Percentiles rank a stretch among this genome's conserved stretches.
These are phyloP conservation scores for Vanderwaltozyma yarrowii DNA, from an alignment of 805 yeast genomes.

Conservation along the genomic window DNA sequence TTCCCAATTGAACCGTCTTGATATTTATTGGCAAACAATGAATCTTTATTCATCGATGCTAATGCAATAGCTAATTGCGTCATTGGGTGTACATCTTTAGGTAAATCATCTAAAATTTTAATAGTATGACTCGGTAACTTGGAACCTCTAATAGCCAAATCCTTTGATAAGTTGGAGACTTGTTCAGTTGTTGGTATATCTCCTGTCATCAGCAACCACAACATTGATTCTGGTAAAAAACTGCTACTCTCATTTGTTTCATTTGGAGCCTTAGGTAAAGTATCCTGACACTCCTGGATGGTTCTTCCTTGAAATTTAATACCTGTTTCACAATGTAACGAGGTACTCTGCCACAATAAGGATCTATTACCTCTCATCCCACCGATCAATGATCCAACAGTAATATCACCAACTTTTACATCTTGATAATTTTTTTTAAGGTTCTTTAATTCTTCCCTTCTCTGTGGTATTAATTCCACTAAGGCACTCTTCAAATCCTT, in stretches of 20 bases:
- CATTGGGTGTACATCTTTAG: slow-evolving; percentile 70
- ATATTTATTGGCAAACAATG: slow-evolving; percentile 62
- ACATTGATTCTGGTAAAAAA: slow-evolving; percentile 66
- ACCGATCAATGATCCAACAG: slow-evolving; percentile 41
- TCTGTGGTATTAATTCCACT: slow-evolving; percentile 33
- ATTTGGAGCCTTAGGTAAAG: slow-evolving; percentile 38
- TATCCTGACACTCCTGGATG: slow-evolving; percentile 58
- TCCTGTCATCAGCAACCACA: slow-evolving; percentile 72
- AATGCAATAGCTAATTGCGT: slow-evolving; percentile 72
- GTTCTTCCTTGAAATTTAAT: slow-evolving; percentile 72
- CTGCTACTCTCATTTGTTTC: slow-evolving; percentile 38
- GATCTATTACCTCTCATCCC: slow-evolving; percentile 76
- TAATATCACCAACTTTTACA: slow-evolving; percentile 35
- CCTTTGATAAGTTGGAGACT: slow-evolving; percentile 44
- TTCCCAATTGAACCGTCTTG: slow-evolving; percentile 56
- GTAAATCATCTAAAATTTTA: slow-evolving; percentile 52
- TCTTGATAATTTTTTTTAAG: slow-evolving; percentile 31
- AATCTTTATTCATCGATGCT: slow-evolving; percentile 60
- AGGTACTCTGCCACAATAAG: slow-evolving; percentile 73
- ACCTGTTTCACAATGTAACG: slow-evolving; percentile 65
- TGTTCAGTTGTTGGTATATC: slow-evolving; percentile 55
- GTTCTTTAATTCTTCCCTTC: slow-evolving; percentile 31
- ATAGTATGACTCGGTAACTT: slow-evolving; percentile 55
- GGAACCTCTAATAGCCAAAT: slow-evolving; percentile 46
- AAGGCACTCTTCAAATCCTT: slow-evolving; percentile 17